Base-by-base conservation (phyloP, 495 filamentous ascomycete species). In the Elasticomyces elasticus region DNA sequence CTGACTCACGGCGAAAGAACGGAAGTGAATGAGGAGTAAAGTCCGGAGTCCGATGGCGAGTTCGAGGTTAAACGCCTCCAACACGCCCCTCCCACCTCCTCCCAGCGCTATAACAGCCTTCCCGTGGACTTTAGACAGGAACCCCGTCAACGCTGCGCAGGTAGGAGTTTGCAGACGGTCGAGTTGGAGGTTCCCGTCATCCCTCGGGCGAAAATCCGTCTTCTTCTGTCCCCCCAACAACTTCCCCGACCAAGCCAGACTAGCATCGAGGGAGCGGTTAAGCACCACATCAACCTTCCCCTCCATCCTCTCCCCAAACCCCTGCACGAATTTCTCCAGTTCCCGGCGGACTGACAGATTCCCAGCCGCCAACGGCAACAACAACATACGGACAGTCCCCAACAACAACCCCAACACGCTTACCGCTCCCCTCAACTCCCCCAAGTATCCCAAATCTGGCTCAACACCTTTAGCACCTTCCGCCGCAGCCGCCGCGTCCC, bases 331-430 rank as follows among this genome's bases (percentile, higher is more conserved):
- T 60, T 89, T 86, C 65, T 94, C 89, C 83, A 99, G 95, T 60
- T 84, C 84, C 45, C 91, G 79, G 47, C 89, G 81, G 49, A 91
- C 84, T 0, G 88, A 95, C 12, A 95, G 84, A 67, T 92, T 97
- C 43, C 83, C 80, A 48, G 87, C 76, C 11, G 89, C 87, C 15
- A 99, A 77, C 1, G 87, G 87, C 56, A 97, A 82, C n/a, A 99
- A 78, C 13, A 96, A 84, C 2, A 87, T 91, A 52, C 83, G 82
- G 62, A 91, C 88, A 66, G 88, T 94, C 52, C 85, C 87, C 55
- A 87, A 79, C 83, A 97, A 90, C 63, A 99, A 76, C 65, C 90
- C 89, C 46, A 89, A 87, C 61, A 95, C 89, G 44, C 83, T 88
- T 38, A 95, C 89, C 15, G 87, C 85, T 13, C 86, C 79, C 26